phyloP scores from a whole-genome alignment of 148 eudicot species.

The Beta vulgaris region DNA sequence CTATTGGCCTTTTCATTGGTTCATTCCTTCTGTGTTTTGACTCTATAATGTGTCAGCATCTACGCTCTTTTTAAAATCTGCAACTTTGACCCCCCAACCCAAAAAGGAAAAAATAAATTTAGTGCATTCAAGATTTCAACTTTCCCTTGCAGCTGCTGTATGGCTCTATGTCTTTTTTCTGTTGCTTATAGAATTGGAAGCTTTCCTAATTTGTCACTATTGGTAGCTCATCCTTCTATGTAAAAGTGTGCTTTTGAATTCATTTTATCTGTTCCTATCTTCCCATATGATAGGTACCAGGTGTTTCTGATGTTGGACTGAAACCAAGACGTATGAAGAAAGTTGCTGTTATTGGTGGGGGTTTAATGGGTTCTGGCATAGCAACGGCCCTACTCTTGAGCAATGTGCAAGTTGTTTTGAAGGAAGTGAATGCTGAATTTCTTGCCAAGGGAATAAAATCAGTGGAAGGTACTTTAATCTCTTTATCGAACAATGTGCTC shows the following conservation, averaged over 20 bases:
- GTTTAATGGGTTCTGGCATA: constrained; percentile 98
- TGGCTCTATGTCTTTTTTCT: neutral
- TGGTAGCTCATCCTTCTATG: neutral
- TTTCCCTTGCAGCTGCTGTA: neutral
- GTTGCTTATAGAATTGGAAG: neutral
- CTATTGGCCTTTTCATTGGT: no score
- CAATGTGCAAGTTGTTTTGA: constrained; percentile 64
- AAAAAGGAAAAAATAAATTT: no score
- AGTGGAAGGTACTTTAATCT: constrained; percentile 55
- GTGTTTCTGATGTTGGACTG: constrained; percentile 79
- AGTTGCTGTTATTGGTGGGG: constrained; percentile 96
- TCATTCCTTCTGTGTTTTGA: neutral
- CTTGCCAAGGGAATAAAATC: constrained; percentile 73
- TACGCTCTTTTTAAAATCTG: neutral
- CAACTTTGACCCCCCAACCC: no score
- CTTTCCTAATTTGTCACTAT: neutral
- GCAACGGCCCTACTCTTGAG: constrained; percentile 82
- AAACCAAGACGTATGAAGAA: constrained; percentile 71
- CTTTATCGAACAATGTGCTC: neutral
- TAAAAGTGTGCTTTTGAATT: neutral
- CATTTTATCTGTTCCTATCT: neutral
- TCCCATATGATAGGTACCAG: constrained; percentile 60
- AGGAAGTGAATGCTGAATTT: constrained; percentile 80
- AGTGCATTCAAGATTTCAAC: neutral
- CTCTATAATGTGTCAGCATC: neutral